Evolutionary conservation across 129 eudicot species (phyloP), one percentile per base, ranked within the genome.

Genomic region (Arctium minus): DNA sequence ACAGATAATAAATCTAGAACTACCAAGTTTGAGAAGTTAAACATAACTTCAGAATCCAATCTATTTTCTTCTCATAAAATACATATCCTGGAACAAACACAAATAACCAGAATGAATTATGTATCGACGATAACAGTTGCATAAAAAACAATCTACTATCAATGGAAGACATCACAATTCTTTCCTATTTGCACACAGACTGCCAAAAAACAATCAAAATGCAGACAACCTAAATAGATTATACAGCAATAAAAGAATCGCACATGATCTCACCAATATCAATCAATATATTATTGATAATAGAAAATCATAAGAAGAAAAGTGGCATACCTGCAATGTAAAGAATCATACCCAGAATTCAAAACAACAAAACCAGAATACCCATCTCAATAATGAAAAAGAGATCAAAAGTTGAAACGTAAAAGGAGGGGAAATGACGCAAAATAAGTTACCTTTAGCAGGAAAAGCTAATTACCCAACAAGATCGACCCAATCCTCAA

Each of bases 401-500:
- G 67, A 77, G 46, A 83, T 70, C 42, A 70, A 9, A 72, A 36
- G 7, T 27, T 70, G 70, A 36, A 77, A 70, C n/a, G 56, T 32
- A 62, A 81, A 72, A 56, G 17, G 13, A 2, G 39, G 46, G 84
- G 8, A 10, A 65, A 77, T n/a, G 72, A 77, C 11, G 46, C 62
- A 30, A 76, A 76, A 83, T 2, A 70, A 53, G n/a, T 83, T 83
- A 83, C 86, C 86, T 62, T 68, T 27, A 68, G 36, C 29, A 38
- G 13, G 27, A 64, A 29, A 35, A 22, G 78, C n/a, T 76, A 48
- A 83, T 76, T 22, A 82, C 5, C 6, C 56, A 76, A 27, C 70
- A 48, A 82, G 74, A 56, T 78, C 39, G 36, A 72, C 75, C 38
- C 48, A 73, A 78, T 78, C 79, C 18, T 72, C 33, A 72, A 42